These are phyloP conservation scores for Mycena kentingensis DNA, from an alignment of 768 basidiomycete species.

Conservation along the genomic window DNA sequence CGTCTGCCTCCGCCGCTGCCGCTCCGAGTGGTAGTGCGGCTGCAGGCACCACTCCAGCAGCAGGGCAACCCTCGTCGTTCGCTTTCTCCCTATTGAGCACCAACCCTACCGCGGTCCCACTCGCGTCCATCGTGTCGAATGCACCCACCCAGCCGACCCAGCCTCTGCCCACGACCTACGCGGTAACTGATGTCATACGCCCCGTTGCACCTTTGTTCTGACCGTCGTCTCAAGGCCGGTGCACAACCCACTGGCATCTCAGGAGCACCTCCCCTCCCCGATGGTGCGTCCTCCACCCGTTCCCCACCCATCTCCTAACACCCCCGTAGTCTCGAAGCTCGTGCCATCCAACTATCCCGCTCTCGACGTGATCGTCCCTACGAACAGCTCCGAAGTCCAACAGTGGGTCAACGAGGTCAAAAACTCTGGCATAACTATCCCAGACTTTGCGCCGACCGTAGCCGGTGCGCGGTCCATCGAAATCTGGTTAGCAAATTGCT, in stretches of 20 bases:
- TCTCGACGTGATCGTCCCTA: conserved; percentile 62
- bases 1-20: conserved; percentile 6
- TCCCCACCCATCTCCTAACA: conserved; percentile 1
- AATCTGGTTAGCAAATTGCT: conserved; percentile 6
- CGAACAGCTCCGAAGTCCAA: conserved; percentile 62
- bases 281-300: conserved; percentile 38
- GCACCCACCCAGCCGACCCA: conserved; percentile 45
- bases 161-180: conserved; percentile 47
- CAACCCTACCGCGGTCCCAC: conserved; percentile 64
- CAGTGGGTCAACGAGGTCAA: conserved; percentile 70
- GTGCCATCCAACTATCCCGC: conserved; percentile 62
- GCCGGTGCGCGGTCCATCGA: conserved; percentile 33
- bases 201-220: background rate
- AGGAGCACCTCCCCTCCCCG: conserved; percentile 61
- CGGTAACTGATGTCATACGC: conserved; percentile 16
- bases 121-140: conserved; percentile 48
- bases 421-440: conserved; percentile 59
- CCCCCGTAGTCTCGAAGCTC: conserved; percentile 41
- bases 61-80: conserved; percentile 36
- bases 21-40: conserved; percentile 11
- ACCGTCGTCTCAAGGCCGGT: conserved; percentile 37
- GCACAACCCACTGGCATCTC: conserved; percentile 51
- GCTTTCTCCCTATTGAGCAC: conserved; percentile 49
- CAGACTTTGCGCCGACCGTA: conserved; percentile 48
- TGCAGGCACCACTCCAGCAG: conserved; percentile 16